These are phyloP conservation scores for Penicillium diatomitis DNA, from an alignment of 495 filamentous ascomycete species.

Conservation along the genomic window DNA sequence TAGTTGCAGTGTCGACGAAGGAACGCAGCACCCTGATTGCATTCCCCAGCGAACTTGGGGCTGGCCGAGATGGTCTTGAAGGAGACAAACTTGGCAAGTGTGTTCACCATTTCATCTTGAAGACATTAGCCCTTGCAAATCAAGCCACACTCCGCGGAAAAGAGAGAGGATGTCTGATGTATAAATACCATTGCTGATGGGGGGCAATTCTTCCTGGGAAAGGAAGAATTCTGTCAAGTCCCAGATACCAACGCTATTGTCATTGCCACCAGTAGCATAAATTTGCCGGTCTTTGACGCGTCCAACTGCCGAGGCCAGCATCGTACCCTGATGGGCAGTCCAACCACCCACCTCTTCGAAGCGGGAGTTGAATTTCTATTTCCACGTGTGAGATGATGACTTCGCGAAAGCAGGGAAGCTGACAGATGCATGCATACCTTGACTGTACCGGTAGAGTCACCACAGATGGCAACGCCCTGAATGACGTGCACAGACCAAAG, in stretches of 20 bases:
- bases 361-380: slow-evolving; percentile 72
- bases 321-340: slow-evolving; percentile 77
- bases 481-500: slow-evolving; percentile 79
- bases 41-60: slow-evolving; percentile 75
- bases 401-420: neutral
- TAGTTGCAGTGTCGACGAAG: slow-evolving; percentile 82
- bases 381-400: neutral
- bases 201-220: slow-evolving; percentile 29
- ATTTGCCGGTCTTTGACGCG: slow-evolving; percentile 57
- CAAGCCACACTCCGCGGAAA: no score
- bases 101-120: slow-evolving; percentile 71
- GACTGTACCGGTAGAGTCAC: slow-evolving; percentile 67
- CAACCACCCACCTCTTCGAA: slow-evolving; percentile 78
- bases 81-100: slow-evolving; percentile 73
- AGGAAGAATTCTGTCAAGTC: slow-evolving; percentile 53
- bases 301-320: slow-evolving; percentile 76
- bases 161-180: neutral
- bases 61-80: slow-evolving; percentile 86
- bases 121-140: neutral
- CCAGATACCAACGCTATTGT: slow-evolving; percentile 83
- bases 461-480: slow-evolving; percentile 75
- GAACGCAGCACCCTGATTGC: slow-evolving; percentile 83
- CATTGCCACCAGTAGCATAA: slow-evolving; percentile 92
- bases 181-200: slow-evolving; percentile 51
- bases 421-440: slow-evolving; percentile 46